Conservation (phyloP, 768 basidiomycete species). For the Suillus bovinus region DNA sequence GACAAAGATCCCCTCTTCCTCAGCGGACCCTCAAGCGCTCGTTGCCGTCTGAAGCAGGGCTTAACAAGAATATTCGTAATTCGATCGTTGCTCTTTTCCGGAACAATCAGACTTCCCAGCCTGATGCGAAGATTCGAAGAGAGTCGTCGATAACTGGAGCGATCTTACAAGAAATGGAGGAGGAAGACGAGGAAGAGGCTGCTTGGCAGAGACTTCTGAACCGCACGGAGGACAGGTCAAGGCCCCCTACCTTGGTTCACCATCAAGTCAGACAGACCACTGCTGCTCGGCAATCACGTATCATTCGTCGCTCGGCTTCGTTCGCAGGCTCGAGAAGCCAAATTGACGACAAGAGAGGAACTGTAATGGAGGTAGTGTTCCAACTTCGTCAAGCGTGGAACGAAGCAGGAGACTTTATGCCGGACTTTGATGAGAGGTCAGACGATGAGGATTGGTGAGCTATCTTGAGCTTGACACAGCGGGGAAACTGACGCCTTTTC, state of each 20-base stretch:
- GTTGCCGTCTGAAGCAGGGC: no score
- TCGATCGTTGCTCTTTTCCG: constrained; percentile 16
- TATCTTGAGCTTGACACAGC: no score
- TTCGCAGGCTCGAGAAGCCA: constrained; percentile 17
- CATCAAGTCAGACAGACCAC: neutral
- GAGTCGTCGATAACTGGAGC: neutral
- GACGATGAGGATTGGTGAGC: neutral
- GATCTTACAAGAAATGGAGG: neutral
- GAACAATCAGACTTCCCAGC: neutral
- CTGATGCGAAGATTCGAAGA: neutral
- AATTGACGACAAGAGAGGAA: constrained; percentile 2
- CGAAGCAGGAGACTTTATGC: neutral
- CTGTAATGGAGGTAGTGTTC: constrained; percentile 17
- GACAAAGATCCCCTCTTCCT: no score
- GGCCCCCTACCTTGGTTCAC: neutral
- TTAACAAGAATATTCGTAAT: no score
- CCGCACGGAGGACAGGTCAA: neutral
- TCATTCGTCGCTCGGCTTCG: constrained; percentile 30
- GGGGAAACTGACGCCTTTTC: no score
- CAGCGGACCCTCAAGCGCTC: no score
- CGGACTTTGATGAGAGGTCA: neutral
- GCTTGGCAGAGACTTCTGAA: neutral
- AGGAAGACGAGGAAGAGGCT: neutral
- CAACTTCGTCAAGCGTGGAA: neutral
- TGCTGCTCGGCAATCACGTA: neutral